Base-by-base conservation (phyloP, 345 rosid species). In the Angophora floribunda region DNA sequence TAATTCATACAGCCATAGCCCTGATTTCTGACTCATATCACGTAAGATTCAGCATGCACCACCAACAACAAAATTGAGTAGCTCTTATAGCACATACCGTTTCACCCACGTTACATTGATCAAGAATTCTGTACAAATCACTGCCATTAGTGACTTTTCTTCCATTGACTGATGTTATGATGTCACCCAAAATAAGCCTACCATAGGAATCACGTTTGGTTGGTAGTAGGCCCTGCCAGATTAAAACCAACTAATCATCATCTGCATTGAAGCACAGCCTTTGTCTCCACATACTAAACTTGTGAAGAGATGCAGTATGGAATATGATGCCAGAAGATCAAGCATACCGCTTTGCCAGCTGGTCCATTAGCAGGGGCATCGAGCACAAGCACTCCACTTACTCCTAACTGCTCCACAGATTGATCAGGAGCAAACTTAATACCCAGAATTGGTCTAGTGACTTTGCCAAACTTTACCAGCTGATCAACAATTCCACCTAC, bases 381-480 rank as follows among this genome's bases (percentile, higher is more conserved):
- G 87, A 97, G 94, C 86, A 97, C 96, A 26, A 97, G 99, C 88
- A 97, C 99, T n/a, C 99, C 99, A 86, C 99, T 95, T 44, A 97
- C 97, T 88, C 99, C 99, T 87, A 97, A 90, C 87, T 97, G 98
- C 87, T 97, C 99, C 51, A 97, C 99, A 44, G 98, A 97, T 90
- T 97, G 99, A 93, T 96, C 99, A 1, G 98, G 99, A 61, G 99
- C 99, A 91, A 97, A 97, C 91, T 96, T 96, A 88, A 97, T 97
- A 61, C 99, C 99, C 89, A 97, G 91, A 87, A 97, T 94, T 30
- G 99, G 99, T 91, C 99, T 95, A 32, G 99, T 96, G 52, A 95
- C 98, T 90, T 94, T 97, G 51, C 99, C 99, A 61, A 91, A 97
- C 93, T 89, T 97, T 88, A 97, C 99, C 90, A 98, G 87, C 92